Conservation (phyloP, 176 grass and related monocot genomes). For the Canna indica region DNA sequence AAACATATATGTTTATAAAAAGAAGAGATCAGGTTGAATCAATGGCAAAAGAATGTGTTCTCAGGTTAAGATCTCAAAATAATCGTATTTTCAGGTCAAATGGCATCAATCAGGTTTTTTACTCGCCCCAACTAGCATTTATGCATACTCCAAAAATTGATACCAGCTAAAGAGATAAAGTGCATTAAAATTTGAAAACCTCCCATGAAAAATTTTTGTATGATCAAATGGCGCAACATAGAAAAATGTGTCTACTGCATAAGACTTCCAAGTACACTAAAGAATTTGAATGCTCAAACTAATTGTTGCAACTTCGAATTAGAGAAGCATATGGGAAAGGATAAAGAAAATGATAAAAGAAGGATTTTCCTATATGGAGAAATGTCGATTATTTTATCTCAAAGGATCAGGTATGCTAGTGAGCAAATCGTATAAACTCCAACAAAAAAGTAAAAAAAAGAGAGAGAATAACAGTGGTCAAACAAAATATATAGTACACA, state of each 20-base stretch:
- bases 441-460: background rate
- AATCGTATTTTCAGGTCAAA: no score
- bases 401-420: background rate
- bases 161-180: background rate
- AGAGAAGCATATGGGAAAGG: no score
- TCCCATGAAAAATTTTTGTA: background rate
- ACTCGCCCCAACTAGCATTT: no score
- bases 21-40: no score
- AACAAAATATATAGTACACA: background rate
- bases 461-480: background rate
- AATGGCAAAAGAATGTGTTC: no score
- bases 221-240: background rate
- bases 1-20: no score
- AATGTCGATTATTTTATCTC: background rate
- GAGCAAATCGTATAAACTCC: background rate
- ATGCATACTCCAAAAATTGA: background rate
- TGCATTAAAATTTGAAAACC: background rate
- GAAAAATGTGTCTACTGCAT: background rate
- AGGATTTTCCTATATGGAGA: background rate
- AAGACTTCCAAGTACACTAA: no score
- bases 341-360: conserved; percentile 10
- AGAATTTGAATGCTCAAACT: no score
- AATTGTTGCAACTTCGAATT: no score
- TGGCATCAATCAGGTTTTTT: no score
- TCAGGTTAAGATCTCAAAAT: no score